Evolutionary conservation across 2,329 filamentous ascomycete species (phyloP).

Genomic region (Didymosphaeria variabile): DNA sequence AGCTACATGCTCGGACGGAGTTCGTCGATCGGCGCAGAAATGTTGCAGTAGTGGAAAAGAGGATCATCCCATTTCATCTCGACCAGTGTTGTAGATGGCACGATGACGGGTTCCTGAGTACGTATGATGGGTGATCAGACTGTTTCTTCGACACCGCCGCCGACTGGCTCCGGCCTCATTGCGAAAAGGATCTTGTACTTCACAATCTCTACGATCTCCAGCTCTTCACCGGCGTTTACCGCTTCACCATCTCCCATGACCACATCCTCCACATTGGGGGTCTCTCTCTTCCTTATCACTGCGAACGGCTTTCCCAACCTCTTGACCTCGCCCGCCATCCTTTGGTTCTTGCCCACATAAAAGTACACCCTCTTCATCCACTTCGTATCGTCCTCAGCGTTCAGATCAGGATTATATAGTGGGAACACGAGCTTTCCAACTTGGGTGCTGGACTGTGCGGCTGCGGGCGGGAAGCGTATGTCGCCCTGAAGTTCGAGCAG

Average conservation of each 20-base stretch:
- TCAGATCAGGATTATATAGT: conserved; percentile 66
- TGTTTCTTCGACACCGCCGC: conserved; percentile 31
- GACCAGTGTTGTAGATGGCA: background rate
- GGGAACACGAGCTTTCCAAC: conserved; percentile 83
- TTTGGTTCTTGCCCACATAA: conserved; percentile 88
- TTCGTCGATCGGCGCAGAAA: background rate
- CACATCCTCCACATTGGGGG: conserved; percentile 29
- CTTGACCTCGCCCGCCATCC: conserved; percentile 88
- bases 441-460: conserved; percentile 53
- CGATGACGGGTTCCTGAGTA: background rate
- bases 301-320: conserved; percentile 82
- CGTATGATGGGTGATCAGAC: conserved; percentile 19
- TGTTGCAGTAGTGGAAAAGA: background rate
- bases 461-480: conserved; percentile 73
- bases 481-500: conserved; percentile 92
- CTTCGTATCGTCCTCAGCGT: conserved; percentile 63
- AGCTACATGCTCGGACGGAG: background rate
- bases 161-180: conserved; percentile 82
- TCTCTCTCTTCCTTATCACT: conserved; percentile 66
- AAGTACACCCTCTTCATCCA: conserved; percentile 94
- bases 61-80: background rate
- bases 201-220: conserved; percentile 89
- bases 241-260: conserved; percentile 37
- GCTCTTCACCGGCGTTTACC: conserved; percentile 53
- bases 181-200: conserved; percentile 88